A percentile compares a stretch with the other conserved stretches of the same genome.
These are phyloP conservation scores for Letharia lupina DNA, from an alignment of 495 filamentous ascomycete genomes.

Conservation along the genomic window DNA sequence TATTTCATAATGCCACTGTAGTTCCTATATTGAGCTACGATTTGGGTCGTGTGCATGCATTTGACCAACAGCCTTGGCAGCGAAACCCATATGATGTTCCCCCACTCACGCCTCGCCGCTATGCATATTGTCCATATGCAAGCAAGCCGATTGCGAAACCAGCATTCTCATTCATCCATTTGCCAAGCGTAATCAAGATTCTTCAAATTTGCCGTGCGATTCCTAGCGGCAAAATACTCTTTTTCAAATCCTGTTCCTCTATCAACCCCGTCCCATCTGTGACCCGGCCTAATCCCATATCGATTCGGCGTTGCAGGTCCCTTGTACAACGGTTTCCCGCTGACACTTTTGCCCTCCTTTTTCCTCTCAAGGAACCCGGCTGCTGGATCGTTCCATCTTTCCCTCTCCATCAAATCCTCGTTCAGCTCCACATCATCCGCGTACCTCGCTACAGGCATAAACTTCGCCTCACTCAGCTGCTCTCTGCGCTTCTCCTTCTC, in stretches of 20 bases:
- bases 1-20: background rate
- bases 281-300: conserved; percentile 86
- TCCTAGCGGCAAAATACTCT: conserved; percentile 84
- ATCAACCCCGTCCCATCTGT: conserved; percentile 97
- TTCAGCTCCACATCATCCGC: conserved; percentile 81
- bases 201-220: conserved; percentile 61
- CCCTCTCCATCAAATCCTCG: conserved; percentile 61
- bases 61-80: background rate
- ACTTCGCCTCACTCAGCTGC: conserved; percentile 64
- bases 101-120: background rate
- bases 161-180: conserved; percentile 21
- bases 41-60: background rate
- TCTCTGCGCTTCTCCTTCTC: conserved; percentile 50
- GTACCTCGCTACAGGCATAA: conserved; percentile 69
- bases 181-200: conserved; percentile 84
- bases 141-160: background rate
- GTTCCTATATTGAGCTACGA: background rate
- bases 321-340: conserved; percentile 67
- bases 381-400: conserved; percentile 92
- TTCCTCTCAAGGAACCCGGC: conserved; percentile 61
- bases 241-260: conserved; percentile 88
- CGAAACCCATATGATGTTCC: background rate
- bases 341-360: conserved; percentile 40
- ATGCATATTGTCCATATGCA: background rate
- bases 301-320: conserved; percentile 81